Conservation (phyloP, 2,329 filamentous ascomycete genomes). For the Cladosporium sp. region DNA sequence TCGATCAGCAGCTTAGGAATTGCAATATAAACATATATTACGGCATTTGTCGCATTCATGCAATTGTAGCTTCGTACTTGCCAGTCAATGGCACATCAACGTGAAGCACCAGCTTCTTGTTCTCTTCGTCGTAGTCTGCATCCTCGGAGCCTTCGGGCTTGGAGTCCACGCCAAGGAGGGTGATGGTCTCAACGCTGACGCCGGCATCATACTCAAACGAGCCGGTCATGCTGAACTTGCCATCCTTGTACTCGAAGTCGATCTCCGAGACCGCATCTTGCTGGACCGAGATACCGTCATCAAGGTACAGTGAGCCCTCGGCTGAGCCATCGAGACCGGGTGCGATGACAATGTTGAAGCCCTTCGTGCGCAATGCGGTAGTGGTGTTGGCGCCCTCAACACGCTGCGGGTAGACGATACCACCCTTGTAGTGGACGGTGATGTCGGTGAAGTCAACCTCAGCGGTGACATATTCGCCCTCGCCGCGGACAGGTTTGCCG, state of each 20-base stretch:
- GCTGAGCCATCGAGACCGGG: conserved; percentile 57
- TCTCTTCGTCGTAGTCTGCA: conserved; percentile 13
- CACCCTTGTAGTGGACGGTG: conserved; percentile 60
- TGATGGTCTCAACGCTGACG: conserved; percentile 12
- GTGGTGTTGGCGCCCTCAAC: conserved; percentile 52
- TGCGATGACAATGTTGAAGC: conserved; percentile 66
- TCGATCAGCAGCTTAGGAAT: no score
- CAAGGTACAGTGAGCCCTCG: conserved; percentile 62
- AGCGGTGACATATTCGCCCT: conserved; percentile 38
- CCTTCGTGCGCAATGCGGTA: conserved; percentile 54
- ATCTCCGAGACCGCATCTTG: conserved; percentile 41
- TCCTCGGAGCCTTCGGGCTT: conserved; percentile 8
- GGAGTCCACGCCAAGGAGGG: conserved; percentile 5
- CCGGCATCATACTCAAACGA: conserved; percentile 45
- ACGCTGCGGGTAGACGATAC: conserved; percentile 49
- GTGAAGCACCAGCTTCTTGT: conserved; percentile 13
- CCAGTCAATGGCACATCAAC: conserved; percentile 17
- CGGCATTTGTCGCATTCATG: not conserved
- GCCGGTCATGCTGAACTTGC: conserved; percentile 34
- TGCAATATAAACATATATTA: no score
- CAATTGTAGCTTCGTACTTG: conserved; percentile 11
- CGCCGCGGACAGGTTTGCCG: conserved; percentile 38
- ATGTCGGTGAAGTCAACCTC: conserved; percentile 48
- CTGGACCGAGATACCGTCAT: conserved; percentile 64
- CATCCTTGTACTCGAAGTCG: conserved; percentile 15